Evolutionary conservation across 2,329 filamentous ascomycete species (phyloP), one percentile per base, ranked within the genome.

Genomic region (Diaporthe eres): DNA sequence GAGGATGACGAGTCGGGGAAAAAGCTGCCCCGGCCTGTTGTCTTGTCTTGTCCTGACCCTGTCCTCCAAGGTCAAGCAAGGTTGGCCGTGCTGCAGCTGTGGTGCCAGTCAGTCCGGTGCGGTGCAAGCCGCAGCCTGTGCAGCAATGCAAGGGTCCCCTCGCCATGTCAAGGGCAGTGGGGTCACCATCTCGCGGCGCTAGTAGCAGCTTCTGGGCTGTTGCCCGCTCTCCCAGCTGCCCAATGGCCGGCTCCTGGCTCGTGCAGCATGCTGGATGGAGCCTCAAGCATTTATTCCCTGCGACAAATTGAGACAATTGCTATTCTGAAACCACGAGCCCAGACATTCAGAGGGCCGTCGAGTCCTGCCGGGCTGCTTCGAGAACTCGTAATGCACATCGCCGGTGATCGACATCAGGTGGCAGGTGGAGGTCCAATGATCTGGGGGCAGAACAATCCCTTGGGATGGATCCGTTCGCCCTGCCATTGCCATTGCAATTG

Each of bases 241-340:
- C 25, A 39, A 51, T 49, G 57, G 58, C 51, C 71, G 55, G 19
- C 71, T 65, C 19, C 71, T 73, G 71, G 71, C 71, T 73, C 58
- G 71, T 73, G 71, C 71, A 63, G 47, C 71, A 55, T 65, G n/a
- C 49, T 65, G 37, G 31, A 72, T 58, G 57, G 55, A 68, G 39
- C 39, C 44, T 47, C 55, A 39, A 2, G 19, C 31, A 53, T 68
- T 51, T 53, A 19, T 55, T 49, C 47, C 65, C 49, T 70, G 65
- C 34, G 65, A 55, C 49, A 70, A 39, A 70, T 70, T 55, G 65
- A 70, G 49, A 70, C 65, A 70, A 4, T n/a, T 53, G 47, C 65
- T 70, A 34, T 34, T 55, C 65, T 70, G 65, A 70, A 70, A 70
- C 65, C 63, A 53, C 13, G 31, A 37, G 31, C 47, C 63, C 63